Conservation (phyloP, 805 yeast species). For the Ogataea pignaliae region DNA sequence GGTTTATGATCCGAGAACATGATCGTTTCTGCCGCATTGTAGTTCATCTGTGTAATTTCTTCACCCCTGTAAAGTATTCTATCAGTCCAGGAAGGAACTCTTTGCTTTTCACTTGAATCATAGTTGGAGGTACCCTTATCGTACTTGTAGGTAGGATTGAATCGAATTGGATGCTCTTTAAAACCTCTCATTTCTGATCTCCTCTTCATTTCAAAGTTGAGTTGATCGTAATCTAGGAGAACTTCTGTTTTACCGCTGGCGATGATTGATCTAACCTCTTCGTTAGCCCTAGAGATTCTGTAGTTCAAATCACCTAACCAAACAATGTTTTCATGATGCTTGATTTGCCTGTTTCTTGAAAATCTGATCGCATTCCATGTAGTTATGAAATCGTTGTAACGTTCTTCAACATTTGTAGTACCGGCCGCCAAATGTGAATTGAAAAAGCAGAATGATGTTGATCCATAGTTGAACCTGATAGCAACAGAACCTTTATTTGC, state of each 20-base stretch:
- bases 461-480: slow-evolving; percentile 77
- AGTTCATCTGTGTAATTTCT: slow-evolving; percentile 56
- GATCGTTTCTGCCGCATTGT: slow-evolving; percentile 58
- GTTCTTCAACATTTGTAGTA: slow-evolving; percentile 68
- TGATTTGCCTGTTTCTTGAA: slow-evolving; percentile 67
- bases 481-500: slow-evolving; percentile 98
- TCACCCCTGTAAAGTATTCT: slow-evolving; percentile 67
- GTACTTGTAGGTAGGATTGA: slow-evolving; percentile 89
- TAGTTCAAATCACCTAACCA: slow-evolving; percentile 97
- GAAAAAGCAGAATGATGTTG: slow-evolving; percentile 75
- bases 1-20: slow-evolving; percentile 88
- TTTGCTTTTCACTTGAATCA: slow-evolving; percentile 86
- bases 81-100: slow-evolving; percentile 97
- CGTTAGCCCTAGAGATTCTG: slow-evolving; percentile 68
- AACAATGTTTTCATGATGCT: slow-evolving; percentile 79
- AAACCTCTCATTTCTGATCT: slow-evolving; percentile 73
- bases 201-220: slow-evolving; percentile 65
- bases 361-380: slow-evolving; percentile 74
- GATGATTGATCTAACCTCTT: slow-evolving; percentile 60
- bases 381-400: slow-evolving; percentile 79
- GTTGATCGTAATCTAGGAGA: slow-evolving; percentile 71
- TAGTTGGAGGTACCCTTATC: slow-evolving; percentile 78
- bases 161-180: slow-evolving; percentile 69
- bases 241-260: slow-evolving; percentile 39
- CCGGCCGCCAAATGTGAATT: slow-evolving; percentile 97